phyloP scores from a whole-genome alignment of 345 rosid species.

The Brassica juncea region DNA sequence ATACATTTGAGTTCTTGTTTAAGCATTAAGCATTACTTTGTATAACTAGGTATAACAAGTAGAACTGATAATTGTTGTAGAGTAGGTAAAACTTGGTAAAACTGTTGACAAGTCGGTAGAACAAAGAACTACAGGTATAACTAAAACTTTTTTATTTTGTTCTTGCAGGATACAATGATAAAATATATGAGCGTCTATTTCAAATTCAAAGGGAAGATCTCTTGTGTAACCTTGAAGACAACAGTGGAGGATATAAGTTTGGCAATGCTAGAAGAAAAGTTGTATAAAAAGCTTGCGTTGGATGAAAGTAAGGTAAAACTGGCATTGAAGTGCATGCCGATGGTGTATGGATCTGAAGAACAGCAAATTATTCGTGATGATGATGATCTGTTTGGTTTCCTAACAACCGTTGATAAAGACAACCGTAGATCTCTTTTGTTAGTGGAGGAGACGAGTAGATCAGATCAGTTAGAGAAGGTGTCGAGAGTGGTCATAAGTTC shows the following conservation, averaged over 20 bases:
- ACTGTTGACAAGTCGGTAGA: not conserved
- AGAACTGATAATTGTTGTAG: not conserved
- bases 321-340: not conserved
- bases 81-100: not conserved
- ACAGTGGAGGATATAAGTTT: too few species aligned
- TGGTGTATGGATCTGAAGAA: not conserved
- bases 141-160: not conserved
- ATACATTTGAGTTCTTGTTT: not conserved
- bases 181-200: not conserved
- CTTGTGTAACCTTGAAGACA: not conserved
- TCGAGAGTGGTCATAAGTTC: not conserved
- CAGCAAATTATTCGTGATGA: not conserved
- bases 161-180: not conserved
- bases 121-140: not conserved
- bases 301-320: not conserved
- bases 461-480: not conserved
- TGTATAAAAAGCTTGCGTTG: not conserved
- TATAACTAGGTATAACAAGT: not conserved
- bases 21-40: not conserved
- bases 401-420: not conserved
- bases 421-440: not conserved
- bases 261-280: too few species aligned
- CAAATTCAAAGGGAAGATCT: not conserved
- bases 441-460: not conserved
- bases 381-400: not conserved